Base-by-base conservation (phyloP, 208 protist species). In the Endotrypanum monterogeii region DNA sequence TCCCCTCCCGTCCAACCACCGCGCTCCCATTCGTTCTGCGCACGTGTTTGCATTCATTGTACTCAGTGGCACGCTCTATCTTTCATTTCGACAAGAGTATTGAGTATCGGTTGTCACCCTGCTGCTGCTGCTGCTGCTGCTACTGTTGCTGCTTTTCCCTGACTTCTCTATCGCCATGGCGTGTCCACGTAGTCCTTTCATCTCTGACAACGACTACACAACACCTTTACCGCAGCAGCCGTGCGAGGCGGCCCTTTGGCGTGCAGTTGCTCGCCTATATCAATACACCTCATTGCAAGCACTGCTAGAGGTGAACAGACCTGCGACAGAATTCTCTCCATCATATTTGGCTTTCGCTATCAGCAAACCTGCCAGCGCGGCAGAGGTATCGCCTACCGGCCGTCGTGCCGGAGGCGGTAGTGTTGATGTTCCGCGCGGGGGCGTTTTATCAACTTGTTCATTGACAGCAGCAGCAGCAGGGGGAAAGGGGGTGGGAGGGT, bases 231-330 rank as follows among this genome's bases (percentile, higher is more conserved):
- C 83, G 25, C 73, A 61, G 35, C 76, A 78, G 50, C 58, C 67
- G 25, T 65, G 70, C 20, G 83, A 87, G 67, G 44, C 71, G 57
- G 67, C 75, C 20, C 71, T 87, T 20, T 87, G 83, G 83, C 74
- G 68, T 9, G 50, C 72, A 46, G 83, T 87, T 16, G 78, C 75
- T 0, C 18, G 41, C 9, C 67, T 84, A 7, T 81, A 81, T 55
- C 56, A 55, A 32, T 73, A 76, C 52, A n/a, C 48, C 39, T 60
- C 63, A 23, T 14, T 76, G 11, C 51, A 52, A 16, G 52, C 71
- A 11, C 72, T 76, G 51, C 57, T 68, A 48, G 69, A 65, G 55
- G 61, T 71, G 16, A 71, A 51, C 39, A 57, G 48, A 14, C 25
- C 58, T 35, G 20, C 51, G 8, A 20, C 54, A 1, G 44, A 5